A percentile compares a stretch with the other conserved stretches of the same genome.
Conservation (phyloP, 2,329 filamentous ascomycete genomes). For the Harringtonia aguacate region DNA sequence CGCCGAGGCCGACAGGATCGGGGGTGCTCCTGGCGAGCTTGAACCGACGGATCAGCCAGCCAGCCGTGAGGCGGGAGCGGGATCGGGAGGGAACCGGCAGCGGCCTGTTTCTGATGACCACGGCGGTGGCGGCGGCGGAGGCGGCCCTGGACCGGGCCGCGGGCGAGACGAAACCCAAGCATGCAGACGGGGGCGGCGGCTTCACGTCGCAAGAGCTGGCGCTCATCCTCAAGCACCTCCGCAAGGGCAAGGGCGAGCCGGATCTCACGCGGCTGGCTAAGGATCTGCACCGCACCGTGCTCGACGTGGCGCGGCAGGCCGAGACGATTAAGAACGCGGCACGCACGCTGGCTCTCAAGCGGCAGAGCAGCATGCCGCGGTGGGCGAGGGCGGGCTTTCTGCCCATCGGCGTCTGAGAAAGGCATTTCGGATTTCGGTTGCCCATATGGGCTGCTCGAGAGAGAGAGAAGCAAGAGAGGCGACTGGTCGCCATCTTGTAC, state of each 20-base stretch:
- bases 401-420: not conserved
- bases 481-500: no score
- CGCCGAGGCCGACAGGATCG: no score
- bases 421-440: no score
- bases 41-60: no score
- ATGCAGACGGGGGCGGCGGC: not conserved
- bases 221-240: conserved; percentile 3
- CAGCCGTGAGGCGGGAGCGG: no score
- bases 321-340: conserved; percentile 8
- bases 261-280: conserved; percentile 6
- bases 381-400: conserved; percentile 7
- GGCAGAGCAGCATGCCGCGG: not conserved
- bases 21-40: no score
- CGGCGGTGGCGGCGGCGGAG: not conserved
- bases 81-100: no score
- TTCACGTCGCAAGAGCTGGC: conserved; percentile 2
- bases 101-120: not conserved
- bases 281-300: conserved; percentile 4
- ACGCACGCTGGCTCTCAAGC: not conserved
- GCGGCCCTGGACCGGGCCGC: no score
- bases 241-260: not conserved
- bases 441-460: no score
- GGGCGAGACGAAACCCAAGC: not conserved
- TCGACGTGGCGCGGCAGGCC: conserved; percentile 6
- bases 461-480: no score